Base-by-base conservation (phyloP, 768 basidiomycete genomes). In the Mycena kentingensis region DNA sequence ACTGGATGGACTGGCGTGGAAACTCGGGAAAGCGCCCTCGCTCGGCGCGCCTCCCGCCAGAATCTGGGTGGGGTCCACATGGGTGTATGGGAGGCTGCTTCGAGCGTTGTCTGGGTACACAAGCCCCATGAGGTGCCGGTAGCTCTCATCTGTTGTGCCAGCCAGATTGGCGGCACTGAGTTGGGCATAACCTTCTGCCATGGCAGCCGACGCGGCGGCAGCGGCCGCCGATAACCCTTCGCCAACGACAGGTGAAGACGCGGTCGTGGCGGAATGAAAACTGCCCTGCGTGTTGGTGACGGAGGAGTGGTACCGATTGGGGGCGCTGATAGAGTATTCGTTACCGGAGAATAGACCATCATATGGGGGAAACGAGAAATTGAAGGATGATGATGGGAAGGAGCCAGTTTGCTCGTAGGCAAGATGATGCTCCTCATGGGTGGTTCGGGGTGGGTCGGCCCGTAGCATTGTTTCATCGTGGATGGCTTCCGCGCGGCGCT, bases 51-150 rank as follows among this genome's bases (percentile, higher is more conserved):
- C n/a, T 45, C 58, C 65, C 24, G 70, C 62, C 41, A 79, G 66
- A 80, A 96, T 89, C 71, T 96, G 92, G n/a, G 88, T 88, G 7
- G 95, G 95, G 72, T 98, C 92, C 53, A 98, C 89, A 68, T 89
- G 87, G 29, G 88, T 90, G 70, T 80, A 89, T 6, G 81, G 79
- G 12, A 76, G 47, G 29, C 60, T 67, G 32, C 67, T 65, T 26
- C 70, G 65, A 55, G 84, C 81, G 51, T 83, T 67, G 51, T 74
- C 71, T 24, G 84, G 71, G 66, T 85, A 88, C 56, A 82, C 79
- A 60, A 88, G 73, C 37, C 81, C 79, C 70, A 90, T 81, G 47
- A 91, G 68, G 55, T 84, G 83, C 57, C 77, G 75, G 60, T 84
- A 90, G 58, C 87, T 83, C 41, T 86, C 85, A 41, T 88, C 85